phyloP scores from a whole-genome alignment of 192 early-diverging fungal species.

The Coemansia javaensis region DNA sequence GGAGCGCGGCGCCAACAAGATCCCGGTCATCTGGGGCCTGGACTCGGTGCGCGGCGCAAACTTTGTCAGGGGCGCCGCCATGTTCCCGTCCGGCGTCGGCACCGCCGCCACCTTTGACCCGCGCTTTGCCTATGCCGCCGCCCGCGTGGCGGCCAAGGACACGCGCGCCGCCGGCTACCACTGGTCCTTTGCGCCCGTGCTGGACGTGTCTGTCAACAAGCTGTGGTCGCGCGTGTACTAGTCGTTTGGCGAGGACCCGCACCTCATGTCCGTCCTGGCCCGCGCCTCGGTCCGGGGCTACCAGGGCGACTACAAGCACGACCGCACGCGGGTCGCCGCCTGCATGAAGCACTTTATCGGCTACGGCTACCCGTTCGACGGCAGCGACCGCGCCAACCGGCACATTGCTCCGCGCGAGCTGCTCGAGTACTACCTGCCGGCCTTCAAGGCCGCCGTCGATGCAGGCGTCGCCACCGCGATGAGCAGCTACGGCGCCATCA shows the following conservation, averaged over 20 bases:
- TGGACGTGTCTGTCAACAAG: constrained; percentile 58
- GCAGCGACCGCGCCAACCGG: constrained; percentile 32
- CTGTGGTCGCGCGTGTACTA: constrained; percentile 56
- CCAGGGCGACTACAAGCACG: constrained; percentile 64
- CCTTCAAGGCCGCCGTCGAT: constrained; percentile 57
- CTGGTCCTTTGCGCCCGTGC: constrained; percentile 60
- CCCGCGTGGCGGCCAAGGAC: constrained; percentile 59
- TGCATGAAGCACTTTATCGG: constrained; percentile 68
- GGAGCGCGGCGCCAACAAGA: constrained; percentile 31
- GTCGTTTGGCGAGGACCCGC: constrained; percentile 60
- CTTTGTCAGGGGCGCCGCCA: constrained; percentile 55
- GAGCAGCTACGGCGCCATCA: constrained; percentile 61
- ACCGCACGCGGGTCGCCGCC: constrained; percentile 57
- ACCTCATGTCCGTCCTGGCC: constrained; percentile 53
- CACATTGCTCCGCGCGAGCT: constrained; percentile 52
- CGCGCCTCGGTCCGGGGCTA: constrained; percentile 52
- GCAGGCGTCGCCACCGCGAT: constrained; percentile 59
- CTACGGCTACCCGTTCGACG: constrained; percentile 56
- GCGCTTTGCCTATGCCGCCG: constrained; percentile 53
- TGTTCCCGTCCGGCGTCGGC: constrained; percentile 59
- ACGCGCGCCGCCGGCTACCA: constrained; percentile 59
- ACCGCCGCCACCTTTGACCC: constrained; percentile 60
- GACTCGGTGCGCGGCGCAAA: constrained; percentile 65
- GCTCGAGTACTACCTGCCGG: constrained; percentile 60
- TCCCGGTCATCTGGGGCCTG: constrained; percentile 63